Percentiles rank a stretch among this genome's conserved stretches.
phyloP scores from a whole-genome alignment of 148 eudicot species.

The Cornus controversa region DNA sequence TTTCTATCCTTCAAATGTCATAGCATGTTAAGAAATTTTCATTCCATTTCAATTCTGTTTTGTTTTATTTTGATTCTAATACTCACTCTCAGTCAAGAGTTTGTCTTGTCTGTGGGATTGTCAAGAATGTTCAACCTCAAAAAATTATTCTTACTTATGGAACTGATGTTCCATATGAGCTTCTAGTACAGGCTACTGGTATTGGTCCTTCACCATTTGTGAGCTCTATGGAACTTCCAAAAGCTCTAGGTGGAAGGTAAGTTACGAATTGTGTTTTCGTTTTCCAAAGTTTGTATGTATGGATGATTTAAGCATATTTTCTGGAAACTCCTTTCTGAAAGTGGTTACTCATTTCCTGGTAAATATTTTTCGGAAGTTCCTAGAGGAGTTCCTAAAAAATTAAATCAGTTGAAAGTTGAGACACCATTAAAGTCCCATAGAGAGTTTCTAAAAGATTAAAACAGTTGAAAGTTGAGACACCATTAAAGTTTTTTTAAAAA shows the following conservation, averaged over 20 bases:
- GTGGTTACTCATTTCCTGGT: too few relatives aligned
- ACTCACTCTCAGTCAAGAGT: constrained; percentile 84
- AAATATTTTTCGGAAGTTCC: not conserved
- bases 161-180: constrained; percentile 83
- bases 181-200: constrained; percentile 96
- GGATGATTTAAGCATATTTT: not conserved
- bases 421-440: too few relatives aligned
- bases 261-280: not conserved
- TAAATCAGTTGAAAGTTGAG: not conserved
- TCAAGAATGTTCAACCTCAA: constrained; percentile 81
- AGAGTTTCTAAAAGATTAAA: not conserved
- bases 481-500: too few relatives aligned
- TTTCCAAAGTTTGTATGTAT: not conserved
- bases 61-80: constrained; percentile 16
- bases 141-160: constrained; percentile 81
- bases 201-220: constrained; percentile 90
- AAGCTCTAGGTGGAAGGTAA: constrained; percentile 92
- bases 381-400: not conserved
- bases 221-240: constrained; percentile 57
- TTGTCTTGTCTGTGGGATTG: constrained; percentile 83
- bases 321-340: too few relatives aligned
- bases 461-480: not conserved
- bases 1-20: not conserved
- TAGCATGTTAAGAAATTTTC: not conserved
- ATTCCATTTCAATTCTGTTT: not conserved